Evolutionary conservation across 192 early-diverging fungal genomes (phyloP), one percentile per base, ranked within the genome.

Genomic region (Funneliformis mosseae): DNA sequence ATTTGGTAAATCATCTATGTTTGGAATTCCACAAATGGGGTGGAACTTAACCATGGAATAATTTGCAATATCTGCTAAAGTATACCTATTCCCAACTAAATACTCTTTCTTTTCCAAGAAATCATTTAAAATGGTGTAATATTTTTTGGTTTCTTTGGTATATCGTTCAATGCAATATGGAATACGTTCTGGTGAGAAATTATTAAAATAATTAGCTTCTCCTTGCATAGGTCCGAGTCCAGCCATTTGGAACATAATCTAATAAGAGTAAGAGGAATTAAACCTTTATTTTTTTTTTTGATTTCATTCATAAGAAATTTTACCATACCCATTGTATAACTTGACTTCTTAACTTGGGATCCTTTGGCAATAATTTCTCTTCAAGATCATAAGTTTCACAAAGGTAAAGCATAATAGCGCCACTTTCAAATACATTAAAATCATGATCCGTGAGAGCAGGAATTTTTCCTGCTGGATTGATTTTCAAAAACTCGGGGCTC

Each of bases 321-420:
- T 42, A 33, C 33, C 33, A 33, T 25, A 74, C 71, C 87, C 88
- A 91, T 80, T 89, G 86, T n/a, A 84, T 85, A n/a, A 84, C 86
- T 82, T 77, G 81, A 55, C 76, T 79, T 39, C 85, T 83, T 60
- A 61, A 50, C 39, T 87, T 81, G 28, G 88, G 81, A 78, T 89
- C 89, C 11, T 62, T 68, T 38, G 89, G 85, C 23, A 85, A 74
- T 27, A 90, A 74, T 41, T 79, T 80, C 80, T 86, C 82, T 50
- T 88, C 69, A 16, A 81, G 84, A 81, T 88, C 90, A 60, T 90
- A 86, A 80, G 83, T 72, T 23, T 89, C 88, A 33, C 87, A 88
- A 16, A 91, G 81, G 83, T 90, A 91, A 12, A 84, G 73, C 80
- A 91, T 81, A 60, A 91, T 91, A 18, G 90, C 90, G 27, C 85